Evolutionary conservation across 176 grass and related monocot species (phyloP), one percentile per base, ranked within the genome.

Genomic region (Carex cristatella): DNA sequence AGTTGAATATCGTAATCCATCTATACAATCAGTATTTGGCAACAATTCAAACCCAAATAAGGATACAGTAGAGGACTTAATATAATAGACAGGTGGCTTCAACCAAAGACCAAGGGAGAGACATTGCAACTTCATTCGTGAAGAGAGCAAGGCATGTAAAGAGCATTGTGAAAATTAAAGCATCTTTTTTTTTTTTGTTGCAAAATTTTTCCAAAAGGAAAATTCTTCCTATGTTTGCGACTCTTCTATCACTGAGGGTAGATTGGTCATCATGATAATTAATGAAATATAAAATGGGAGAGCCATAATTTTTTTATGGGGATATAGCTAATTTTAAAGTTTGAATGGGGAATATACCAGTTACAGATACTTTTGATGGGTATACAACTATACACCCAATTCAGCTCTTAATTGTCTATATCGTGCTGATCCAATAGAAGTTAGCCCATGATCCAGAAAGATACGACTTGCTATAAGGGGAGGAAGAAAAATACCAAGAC

Each of bases 401-500:
- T 51, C 48, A 10, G 48, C 10, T 51, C 48, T 51, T 10, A 31
- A 31, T 65, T 65, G 62, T 30, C 7, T 30, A 66, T 33, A 66
- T 66, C 0, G 0, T 42, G 33, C 67, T 69, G 67, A 69, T 3
- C 15, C 30, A 69, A 42, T 42, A 10, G 27, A 10, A 71, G 68
- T 33, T 54, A 56, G 48, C 27, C 27, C 11, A 12, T 77, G 4
- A 30, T 57, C 23, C 73, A 77, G 46, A 33, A 66, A 66, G 2
- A 13, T 75, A 75, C 5, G 1, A 75, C 8, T 56, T 56, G 4
- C 27, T 55, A 56, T 23, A 14, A 77, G 32, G 49, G 28, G 48
- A 4, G 23, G 49, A 57, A 72, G n/a, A 78, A 12, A 78, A 57
- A 7, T 78, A 78, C 74, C 74, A 57, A 90, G 35, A 95, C 90